Conservation (phyloP, 2,329 filamentous ascomycete genomes). For the Periconia digitata region DNA sequence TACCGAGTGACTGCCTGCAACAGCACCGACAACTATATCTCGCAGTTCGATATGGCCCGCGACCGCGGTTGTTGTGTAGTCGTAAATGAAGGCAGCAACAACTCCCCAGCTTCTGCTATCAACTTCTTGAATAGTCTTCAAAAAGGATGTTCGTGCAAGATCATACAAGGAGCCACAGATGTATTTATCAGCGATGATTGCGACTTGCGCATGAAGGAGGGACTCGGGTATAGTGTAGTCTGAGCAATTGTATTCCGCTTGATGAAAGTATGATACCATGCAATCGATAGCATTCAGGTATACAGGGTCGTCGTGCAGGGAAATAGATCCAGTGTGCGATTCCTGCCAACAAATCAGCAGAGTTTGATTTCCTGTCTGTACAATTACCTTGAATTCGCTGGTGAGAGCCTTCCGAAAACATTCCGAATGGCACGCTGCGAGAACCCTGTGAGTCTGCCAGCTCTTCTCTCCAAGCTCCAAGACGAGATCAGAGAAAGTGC, state of each 20-base stretch:
- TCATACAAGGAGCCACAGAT: slow-evolving; percentile 19
- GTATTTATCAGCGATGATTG: slow-evolving; percentile 23
- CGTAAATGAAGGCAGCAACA: slow-evolving; percentile 20
- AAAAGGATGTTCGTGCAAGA: slow-evolving; percentile 19
- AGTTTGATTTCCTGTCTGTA: not conserved
- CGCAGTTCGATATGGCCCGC: slow-evolving; percentile 15
- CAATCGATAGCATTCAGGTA: slow-evolving; percentile 21
- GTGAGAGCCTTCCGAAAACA: slow-evolving; percentile 23
- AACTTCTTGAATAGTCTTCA: slow-evolving; percentile 8
- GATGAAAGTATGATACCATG: slow-evolving; percentile 24
- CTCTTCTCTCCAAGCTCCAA: slow-evolving; percentile 10
- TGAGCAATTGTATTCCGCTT: slow-evolving; percentile 12
- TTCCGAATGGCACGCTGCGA: slow-evolving; percentile 20
- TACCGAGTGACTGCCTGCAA: not conserved
- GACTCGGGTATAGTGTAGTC: slow-evolving; percentile 14
- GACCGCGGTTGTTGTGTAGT: slow-evolving; percentile 16
- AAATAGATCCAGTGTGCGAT: slow-evolving; percentile 8
- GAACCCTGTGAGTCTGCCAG: slow-evolving; percentile 23
- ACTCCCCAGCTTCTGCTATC: slow-evolving; percentile 17
- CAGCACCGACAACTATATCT: slow-evolving; percentile 2
- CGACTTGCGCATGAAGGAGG: slow-evolving; percentile 22
- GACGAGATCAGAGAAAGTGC: not conserved
- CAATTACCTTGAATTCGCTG: slow-evolving; percentile 15
- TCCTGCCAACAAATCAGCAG: not conserved
- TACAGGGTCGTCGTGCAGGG: slow-evolving; percentile 16